Base-by-base conservation (phyloP, 345 rosid species). In the Streptanthus diversifolius region DNA sequence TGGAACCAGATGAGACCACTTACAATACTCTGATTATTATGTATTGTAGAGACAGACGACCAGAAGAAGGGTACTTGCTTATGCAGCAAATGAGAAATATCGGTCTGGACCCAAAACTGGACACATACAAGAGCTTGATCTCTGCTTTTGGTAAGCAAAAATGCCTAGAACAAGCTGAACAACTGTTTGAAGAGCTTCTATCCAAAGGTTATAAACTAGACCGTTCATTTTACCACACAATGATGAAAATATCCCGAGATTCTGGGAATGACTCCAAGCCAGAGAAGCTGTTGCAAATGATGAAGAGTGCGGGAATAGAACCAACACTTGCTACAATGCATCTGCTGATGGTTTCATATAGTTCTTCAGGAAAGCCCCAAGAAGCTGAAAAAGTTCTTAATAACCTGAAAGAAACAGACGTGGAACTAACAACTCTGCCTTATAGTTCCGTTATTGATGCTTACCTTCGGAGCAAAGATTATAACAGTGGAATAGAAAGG, bases 301-400 rank as follows among this genome's bases (percentile, higher is more conserved):
- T 93, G 97, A 87, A 86, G 75, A 88, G 75, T 75, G 87, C 88
- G 8, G 97, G 98, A 68, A 80, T 91, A 37, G 95, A 85, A 64
- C 96, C 96, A 44, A 84, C 80, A 22, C 71, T 81, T 78, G 90
- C 98, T 52, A 91, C 98, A 70, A 89, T 91, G 98, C 98, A 93
- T 83, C 78, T 93, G 82, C 92, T 93, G 65, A 91, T 93, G 96
- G 85, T 89, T 43, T 89, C 96, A 37, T 89, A 93, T 85, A 85
- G 98, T 41, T 80, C 92, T 76, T 84, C 95, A 53, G 96, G 97
- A 62, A 83, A 85, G 67, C 98, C 98, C 35, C 81, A 83, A 70
- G 91, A 91, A 80, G 96, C 97, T 37, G 98, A 91, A 75, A 85
- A 86, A 44, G 89, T 93, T 58, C 88, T 93, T 7, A 71, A 56